Evolutionary conservation across 2,329 filamentous ascomycete species (phyloP).

Genomic region (Pseudocercospora crystallina): DNA sequence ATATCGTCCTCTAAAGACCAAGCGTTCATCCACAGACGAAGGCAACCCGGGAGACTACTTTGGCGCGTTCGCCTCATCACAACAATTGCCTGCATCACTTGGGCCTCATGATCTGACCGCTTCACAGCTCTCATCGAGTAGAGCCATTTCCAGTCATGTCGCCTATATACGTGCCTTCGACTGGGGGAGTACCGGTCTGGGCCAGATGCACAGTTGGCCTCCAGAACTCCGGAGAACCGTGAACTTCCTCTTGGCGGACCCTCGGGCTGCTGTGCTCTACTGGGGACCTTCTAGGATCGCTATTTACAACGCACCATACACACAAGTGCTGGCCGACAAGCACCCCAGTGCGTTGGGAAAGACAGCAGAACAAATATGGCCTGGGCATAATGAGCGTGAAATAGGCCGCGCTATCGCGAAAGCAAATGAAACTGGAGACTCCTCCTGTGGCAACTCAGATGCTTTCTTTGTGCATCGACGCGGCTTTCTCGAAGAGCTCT

Average conservation of each 20-base stretch:
- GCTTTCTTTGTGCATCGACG: slow-evolving; percentile 12
- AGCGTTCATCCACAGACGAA: slow-evolving; percentile 6
- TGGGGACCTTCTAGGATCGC: slow-evolving; percentile 34
- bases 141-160: slow-evolving; percentile 17
- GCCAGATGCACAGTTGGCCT: slow-evolving; percentile 20
- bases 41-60: not conserved
- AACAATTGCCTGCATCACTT: not conserved
- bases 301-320: slow-evolving; percentile 40
- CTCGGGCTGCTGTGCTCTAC: slow-evolving; percentile 17
- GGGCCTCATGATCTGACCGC: slow-evolving; percentile 20
- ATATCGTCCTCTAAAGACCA: slow-evolving; percentile 3
- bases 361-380: slow-evolving; percentile 21
- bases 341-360: slow-evolving; percentile 27
- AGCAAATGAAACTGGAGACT: slow-evolving; percentile 18
- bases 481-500: slow-evolving; percentile 21
- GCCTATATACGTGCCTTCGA: slow-evolving; percentile 16
- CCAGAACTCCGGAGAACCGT: slow-evolving; percentile 16
- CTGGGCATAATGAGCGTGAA: slow-evolving; percentile 1
- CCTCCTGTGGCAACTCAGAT: slow-evolving; percentile 9
- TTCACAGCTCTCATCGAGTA: not conserved
- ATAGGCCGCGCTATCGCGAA: slow-evolving; percentile 11
- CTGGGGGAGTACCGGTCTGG: slow-evolving; percentile 19
- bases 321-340: slow-evolving; percentile 32
- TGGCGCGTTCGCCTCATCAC: not conserved
- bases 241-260: slow-evolving; percentile 22